Evolutionary conservation across 1,284 basidiomycete species (phyloP).

Genomic region (Ceratobasidium papillatum): DNA sequence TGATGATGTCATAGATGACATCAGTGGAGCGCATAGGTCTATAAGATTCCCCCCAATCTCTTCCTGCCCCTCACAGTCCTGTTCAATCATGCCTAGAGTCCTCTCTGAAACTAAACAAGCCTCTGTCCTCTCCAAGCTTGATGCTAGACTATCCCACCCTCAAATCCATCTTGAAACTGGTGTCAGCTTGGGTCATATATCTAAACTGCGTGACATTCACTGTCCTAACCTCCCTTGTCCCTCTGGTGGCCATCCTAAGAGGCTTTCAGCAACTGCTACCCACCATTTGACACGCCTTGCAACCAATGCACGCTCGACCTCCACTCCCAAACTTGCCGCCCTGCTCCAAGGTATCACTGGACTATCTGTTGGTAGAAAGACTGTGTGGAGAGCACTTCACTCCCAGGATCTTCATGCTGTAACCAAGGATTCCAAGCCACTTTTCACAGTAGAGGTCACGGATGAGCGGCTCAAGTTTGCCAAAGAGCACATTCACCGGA

Average conservation of each 20-base stretch:
- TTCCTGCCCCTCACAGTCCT: too few relatives aligned
- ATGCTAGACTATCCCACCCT: neutral
- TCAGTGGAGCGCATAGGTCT: neutral
- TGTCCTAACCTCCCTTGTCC: neutral
- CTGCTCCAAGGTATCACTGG: neutral
- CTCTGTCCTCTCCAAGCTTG: conserved; percentile 20
- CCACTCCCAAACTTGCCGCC: neutral
- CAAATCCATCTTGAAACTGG: neutral
- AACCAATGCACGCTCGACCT: neutral
- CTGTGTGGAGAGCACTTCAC: neutral
- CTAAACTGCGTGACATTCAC: neutral
- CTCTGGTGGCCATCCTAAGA: neutral
- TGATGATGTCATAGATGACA: neutral
- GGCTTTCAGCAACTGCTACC: neutral
- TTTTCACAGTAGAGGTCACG: neutral
- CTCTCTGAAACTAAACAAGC: neutral
- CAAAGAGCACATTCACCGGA: conserved; percentile 1
- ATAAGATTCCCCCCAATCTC: neutral
- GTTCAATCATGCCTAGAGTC: conserved; percentile 24
- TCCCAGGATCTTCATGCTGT: neutral
- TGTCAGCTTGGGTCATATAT: neutral
- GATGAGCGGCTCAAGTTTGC: neutral
- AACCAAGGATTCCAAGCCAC: neutral
- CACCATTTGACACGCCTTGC: neutral
- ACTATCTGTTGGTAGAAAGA: neutral